Conservation (phyloP, 768 basidiomycete genomes). For the Tulasnella sp. region DNA sequence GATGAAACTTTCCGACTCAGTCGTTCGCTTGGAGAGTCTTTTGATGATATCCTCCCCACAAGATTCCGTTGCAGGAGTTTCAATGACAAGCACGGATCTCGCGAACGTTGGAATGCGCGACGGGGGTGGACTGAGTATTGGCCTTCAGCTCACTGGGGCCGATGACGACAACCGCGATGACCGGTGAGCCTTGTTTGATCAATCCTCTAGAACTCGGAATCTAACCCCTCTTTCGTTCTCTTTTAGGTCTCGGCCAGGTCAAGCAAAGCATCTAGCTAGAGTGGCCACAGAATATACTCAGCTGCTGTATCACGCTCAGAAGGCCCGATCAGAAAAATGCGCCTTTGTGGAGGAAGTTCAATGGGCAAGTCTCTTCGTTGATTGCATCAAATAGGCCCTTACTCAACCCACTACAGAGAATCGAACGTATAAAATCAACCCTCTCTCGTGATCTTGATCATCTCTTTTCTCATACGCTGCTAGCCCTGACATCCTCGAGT, state of each 20-base stretch:
- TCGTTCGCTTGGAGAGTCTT: constrained; percentile 76
- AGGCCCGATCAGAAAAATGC: constrained; percentile 65
- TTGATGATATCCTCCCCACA: constrained; percentile 51
- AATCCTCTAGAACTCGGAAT: neutral
- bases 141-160: constrained; percentile 7
- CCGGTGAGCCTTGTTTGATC: neutral
- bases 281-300: constrained; percentile 88
- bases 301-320: constrained; percentile 75
- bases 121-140: too few species aligned
- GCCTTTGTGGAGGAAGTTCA: constrained; percentile 70
- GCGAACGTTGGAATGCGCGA: constrained; percentile 11
- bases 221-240: constrained; percentile 1
- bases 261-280: constrained; percentile 67
- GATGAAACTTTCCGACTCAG: constrained; percentile 84
- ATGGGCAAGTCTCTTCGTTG: constrained; percentile 45
- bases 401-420: constrained; percentile 39
- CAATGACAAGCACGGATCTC: constrained; percentile 25
- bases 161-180: constrained; percentile 13
- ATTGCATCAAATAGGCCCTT: constrained; percentile 24
- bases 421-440: constrained; percentile 72
- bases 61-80: constrained; percentile 27
- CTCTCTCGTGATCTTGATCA: constrained; percentile 78
- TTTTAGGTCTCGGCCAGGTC: constrained; percentile 43
- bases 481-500: constrained; percentile 27
- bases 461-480: constrained; percentile 53